Evolutionary conservation across 805 yeast genomes (phyloP), one percentile per base, ranked within the genome.

Genomic region (Tetrapisispora nanseiensis): DNA sequence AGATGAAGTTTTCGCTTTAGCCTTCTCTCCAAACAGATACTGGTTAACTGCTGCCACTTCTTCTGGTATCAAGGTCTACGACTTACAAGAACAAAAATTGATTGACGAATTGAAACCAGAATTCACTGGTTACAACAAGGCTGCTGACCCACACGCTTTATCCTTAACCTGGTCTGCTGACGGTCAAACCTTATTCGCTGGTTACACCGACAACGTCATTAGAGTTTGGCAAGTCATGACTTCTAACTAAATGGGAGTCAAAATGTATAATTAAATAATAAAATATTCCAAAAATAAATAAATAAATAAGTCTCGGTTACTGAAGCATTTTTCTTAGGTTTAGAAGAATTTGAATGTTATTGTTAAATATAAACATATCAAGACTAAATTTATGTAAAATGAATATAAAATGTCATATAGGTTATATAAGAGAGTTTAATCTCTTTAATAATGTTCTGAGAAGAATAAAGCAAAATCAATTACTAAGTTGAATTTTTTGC

Each of bases 211-310:
- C 76, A 86, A 86, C 80, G 80, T 84, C 70, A 90, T 92, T 80
- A 90, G 99, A 78, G 99, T 92, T 74, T 92, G 98, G 98, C 97
- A 92, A 82, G 96, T 92, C 65, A 92, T 92, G 97, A 86, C 94
- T 75, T 56, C 63, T 47, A 58, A 61, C 62, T 62, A 62, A 58
- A n/a, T 15, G 11, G n/a, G n/a, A n/a, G n/a, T n/a, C 11, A 24
- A 9, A 9, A 24, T 24, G n/a, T n/a, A n/a, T n/a, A n/a, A n/a
- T n/a, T n/a, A n/a, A n/a, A n/a, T n/a, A n/a, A n/a, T n/a, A n/a
- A n/a, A n/a, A n/a, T n/a, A n/a, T n/a, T n/a, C n/a, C n/a, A n/a
- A n/a, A n/a, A n/a, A n/a, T n/a, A n/a, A n/a, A n/a, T n/a, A n/a
- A n/a, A n/a, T n/a, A n/a, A n/a, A n/a, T n/a, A n/a, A n/a, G n/a